Evolutionary conservation across 129 eudicot genomes (phyloP), one percentile per base, ranked within the genome.

Genomic region (Ambrosia artemisiifolia): DNA sequence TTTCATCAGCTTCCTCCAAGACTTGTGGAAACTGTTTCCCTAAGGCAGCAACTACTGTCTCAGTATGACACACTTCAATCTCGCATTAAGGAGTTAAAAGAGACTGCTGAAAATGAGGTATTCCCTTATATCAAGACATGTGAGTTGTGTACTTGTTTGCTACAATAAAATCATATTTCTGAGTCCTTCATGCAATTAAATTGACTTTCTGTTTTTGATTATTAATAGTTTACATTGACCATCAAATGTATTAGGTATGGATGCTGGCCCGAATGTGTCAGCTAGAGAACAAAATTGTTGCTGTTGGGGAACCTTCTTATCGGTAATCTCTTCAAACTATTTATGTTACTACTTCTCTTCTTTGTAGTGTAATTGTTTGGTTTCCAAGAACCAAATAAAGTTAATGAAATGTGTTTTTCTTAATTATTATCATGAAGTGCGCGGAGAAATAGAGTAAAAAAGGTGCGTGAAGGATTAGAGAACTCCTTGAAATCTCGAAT

Each of bases 261-360:
- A 88, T 95, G 97, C 72, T 90, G 71, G 97, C 95, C 78, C 96
- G 96, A 49, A 95, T 95, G 96, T 88, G 86, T 74, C 96, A 90
- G 69, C 71, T 95, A 78, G 99, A 90, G 83, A 90, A 95, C 83
- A 95, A 95, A 86, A 95, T 90, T 66, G 81, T 88, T 78, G 99
- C 99, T 65, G 96, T 95, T 33, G 99, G 96, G 69, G 97, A 90
- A 83, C 91, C 99, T 72, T 81, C 99, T 72, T 90, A 95, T 60
- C 95, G 96, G 99, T 95, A 69, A 81, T 57, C 32, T 54, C 67
- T 43, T 73, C 38, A 42, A 55, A 70, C 14, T 28, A 9, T 69
- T 46, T 34, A 40, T 66, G 11, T 43, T 61, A 54, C 51, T 17
- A 14, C 11, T 67, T 64, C 16, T 20, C 28, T 33, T 36, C 53